phyloP scores from a whole-genome alignment of 2,329 filamentous ascomycete genomes.

The Apiospora pterosperma region DNA sequence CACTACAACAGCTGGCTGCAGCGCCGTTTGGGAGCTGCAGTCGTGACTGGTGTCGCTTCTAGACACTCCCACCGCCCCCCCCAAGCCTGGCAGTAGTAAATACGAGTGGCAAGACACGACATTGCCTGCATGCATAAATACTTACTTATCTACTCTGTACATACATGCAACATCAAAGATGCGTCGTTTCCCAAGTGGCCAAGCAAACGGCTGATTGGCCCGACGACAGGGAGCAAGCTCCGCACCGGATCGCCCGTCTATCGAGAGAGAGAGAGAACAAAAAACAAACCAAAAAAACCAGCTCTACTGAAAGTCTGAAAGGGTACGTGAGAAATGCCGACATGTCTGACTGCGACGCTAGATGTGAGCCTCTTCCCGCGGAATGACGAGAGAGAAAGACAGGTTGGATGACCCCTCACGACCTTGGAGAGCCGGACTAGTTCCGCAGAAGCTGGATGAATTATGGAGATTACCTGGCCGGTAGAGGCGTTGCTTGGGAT shows the following conservation, averaged over 20 bases:
- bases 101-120: background rate
- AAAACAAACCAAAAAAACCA: no score
- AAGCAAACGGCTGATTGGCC: background rate
- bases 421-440: background rate
- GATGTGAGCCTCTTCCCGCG: no score
- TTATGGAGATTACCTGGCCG: background rate
- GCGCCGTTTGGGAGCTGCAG: background rate
- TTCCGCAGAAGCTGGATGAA: background rate
- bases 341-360: no score
- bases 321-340: background rate
- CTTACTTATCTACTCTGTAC: no score
- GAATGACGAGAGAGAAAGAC: no score
- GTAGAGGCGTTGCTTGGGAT: background rate
- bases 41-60: background rate
- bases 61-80: no score
- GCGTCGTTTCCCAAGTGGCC: background rate
- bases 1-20: background rate
- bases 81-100: background rate
- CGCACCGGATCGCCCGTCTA: background rate
- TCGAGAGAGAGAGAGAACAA: no score
- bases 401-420: no score
- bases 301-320: background rate
- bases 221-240: background rate
- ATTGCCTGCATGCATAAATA: background rate
- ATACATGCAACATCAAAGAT: background rate